Percentiles rank a stretch among this genome's conserved stretches.
Evolutionary conservation across 345 rosid species (phyloP).

Genomic region (Melaleuca alternifolia): DNA sequence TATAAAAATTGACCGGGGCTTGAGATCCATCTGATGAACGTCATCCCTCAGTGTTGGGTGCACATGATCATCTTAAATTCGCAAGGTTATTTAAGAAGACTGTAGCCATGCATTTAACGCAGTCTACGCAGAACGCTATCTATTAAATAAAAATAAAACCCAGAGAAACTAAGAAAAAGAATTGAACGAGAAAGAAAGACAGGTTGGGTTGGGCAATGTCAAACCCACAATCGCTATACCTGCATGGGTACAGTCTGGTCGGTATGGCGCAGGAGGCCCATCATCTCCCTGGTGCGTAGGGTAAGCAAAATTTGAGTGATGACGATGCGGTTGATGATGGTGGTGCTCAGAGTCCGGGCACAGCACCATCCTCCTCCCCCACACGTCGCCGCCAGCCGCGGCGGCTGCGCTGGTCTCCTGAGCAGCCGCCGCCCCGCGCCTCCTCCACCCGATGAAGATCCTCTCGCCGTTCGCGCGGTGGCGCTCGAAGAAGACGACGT

Average conservation of each 20-base stretch:
- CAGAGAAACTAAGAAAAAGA: background rate
- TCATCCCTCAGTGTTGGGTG: background rate
- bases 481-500: constrained; percentile 33
- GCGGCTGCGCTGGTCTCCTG: background rate
- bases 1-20: background rate
- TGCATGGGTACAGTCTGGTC: background rate
- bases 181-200: background rate
- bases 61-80: background rate
- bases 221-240: background rate
- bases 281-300: background rate
- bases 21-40: background rate
- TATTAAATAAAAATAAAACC: background rate
- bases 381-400: constrained; percentile 5
- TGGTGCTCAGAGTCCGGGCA: background rate
- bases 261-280: background rate
- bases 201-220: background rate
- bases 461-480: constrained; percentile 25
- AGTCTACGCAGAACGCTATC: background rate
- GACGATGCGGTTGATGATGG: background rate
- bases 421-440: constrained; percentile 8
- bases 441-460: constrained; percentile 40
- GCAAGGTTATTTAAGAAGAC: background rate
- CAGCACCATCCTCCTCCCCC: background rate
- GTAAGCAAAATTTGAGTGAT: background rate
- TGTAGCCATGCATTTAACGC: background rate